phyloP scores from a whole-genome alignment of 2,329 filamentous ascomycete genomes.

The Pseudophaeomoniella oleicola region DNA sequence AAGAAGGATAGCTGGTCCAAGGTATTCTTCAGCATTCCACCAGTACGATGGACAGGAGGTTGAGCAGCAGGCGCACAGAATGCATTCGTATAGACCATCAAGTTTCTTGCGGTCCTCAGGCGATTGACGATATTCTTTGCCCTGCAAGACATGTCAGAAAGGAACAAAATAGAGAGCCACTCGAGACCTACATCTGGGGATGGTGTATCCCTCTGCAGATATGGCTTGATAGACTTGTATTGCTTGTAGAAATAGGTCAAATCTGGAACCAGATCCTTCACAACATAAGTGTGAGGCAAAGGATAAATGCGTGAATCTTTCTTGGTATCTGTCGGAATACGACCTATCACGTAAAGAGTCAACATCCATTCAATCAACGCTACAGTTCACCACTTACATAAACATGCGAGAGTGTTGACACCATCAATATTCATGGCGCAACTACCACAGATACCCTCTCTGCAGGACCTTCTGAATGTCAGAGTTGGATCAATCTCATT shows the following conservation, averaged over 20 bases:
- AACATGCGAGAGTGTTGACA: conserved; percentile 90
- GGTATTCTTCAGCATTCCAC: conserved; percentile 99
- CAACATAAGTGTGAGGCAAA: conserved; percentile 93
- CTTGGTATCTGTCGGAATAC: conserved; percentile 70
- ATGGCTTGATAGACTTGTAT: conserved; percentile 99
- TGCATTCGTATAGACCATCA: conserved; percentile 97
- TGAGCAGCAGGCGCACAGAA: conserved; percentile 97
- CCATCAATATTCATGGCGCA: conserved; percentile 99
- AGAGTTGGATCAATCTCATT: conserved; percentile 95
- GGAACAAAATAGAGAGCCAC: too few relatives aligned
- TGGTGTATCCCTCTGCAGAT: conserved; percentile 80
- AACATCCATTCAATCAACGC: not conserved
- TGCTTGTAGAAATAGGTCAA: conserved; percentile 99
- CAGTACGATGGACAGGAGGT: conserved; percentile 99
- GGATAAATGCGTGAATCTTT: conserved; percentile 92
- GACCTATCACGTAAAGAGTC: conserved; percentile 42
- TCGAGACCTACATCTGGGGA: conserved; percentile 70
- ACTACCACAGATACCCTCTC: conserved; percentile 96
- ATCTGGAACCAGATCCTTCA: conserved; percentile 97
- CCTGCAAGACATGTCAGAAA: conserved; percentile 44
- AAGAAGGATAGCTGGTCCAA: conserved; percentile 87
- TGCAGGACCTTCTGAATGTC: conserved; percentile 88
- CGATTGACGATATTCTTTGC: conserved; percentile 80
- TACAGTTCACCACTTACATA: conserved; percentile 53
- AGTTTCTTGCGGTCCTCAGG: conserved; percentile 92